These are phyloP conservation scores for Nectriaceae sp. DNA, from an alignment of 2,329 filamentous ascomycete species.

Conservation along the genomic window DNA sequence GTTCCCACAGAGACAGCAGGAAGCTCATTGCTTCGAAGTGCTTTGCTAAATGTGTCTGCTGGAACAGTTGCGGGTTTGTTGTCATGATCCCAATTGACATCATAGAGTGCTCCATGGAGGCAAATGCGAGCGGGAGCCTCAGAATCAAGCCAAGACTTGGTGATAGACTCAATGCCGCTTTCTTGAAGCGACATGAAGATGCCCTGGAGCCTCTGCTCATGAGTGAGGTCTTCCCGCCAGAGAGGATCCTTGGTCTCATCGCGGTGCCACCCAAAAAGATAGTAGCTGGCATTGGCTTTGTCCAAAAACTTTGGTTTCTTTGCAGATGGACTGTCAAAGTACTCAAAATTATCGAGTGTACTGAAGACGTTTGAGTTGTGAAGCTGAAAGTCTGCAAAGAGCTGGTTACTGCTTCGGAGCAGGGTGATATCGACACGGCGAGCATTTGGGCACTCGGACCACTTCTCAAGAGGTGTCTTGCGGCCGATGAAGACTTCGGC, in stretches of 20 bases:
- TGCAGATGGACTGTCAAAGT: constrained; percentile 10
- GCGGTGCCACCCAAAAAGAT: constrained; percentile 43
- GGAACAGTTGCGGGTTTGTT: constrained; percentile 30
- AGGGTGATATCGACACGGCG: constrained; percentile 11
- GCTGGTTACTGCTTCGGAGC: constrained; percentile 30
- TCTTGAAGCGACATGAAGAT: constrained; percentile 24
- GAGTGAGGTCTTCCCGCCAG: constrained; percentile 4
- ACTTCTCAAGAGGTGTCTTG: constrained; percentile 20
- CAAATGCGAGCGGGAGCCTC: constrained; percentile 20
- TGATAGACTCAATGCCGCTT: not conserved
- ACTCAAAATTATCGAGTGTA: constrained; percentile 41
- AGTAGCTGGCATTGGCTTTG: constrained; percentile 37
- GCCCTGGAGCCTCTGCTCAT: constrained; percentile 16
- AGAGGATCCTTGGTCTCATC: constrained; percentile 23
- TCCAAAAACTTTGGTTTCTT: constrained; percentile 20
- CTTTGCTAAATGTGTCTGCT: constrained; percentile 28
- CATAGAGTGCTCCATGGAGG: constrained; percentile 41
- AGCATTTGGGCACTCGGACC: constrained; percentile 4
- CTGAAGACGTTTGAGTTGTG: constrained; percentile 45
- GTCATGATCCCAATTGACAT: constrained; percentile 36
- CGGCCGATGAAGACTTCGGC: constrained; percentile 45
- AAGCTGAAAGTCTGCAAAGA: constrained; percentile 43
- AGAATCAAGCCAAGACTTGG: constrained; percentile 15
- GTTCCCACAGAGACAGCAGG: constrained; percentile 36
- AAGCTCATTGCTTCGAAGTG: constrained; percentile 21